A percentile compares a stretch with the other conserved stretches of the same genome.
Evolutionary conservation across 495 filamentous ascomycete genomes (phyloP).

Genomic region (Saxophila tyrrhenica): DNA sequence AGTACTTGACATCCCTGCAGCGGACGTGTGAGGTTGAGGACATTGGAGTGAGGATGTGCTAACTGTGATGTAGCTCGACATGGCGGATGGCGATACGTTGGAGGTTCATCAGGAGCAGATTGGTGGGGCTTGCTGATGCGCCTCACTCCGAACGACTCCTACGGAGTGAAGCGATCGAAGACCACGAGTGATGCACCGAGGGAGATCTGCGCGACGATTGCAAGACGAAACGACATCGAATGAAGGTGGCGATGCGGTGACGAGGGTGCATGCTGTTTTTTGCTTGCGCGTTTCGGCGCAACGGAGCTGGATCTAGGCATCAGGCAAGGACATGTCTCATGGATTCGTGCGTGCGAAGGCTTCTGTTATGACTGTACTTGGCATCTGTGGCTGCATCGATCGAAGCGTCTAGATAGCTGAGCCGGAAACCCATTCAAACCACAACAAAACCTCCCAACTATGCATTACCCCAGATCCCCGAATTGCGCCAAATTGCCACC

Average conservation of each 20-base stretch:
- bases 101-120: slow-evolving; percentile 99
- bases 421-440: too few species aligned
- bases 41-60: too few species aligned
- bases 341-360: too few species aligned
- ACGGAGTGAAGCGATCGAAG: too few species aligned
- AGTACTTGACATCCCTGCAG: slow-evolving; percentile 34
- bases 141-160: not conserved
- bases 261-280: not conserved
- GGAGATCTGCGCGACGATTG: not conserved
- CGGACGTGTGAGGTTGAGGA: slow-evolving; percentile 2
- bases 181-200: not conserved
- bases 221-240: not conserved
- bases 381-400: too few species aligned
- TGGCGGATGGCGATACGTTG: slow-evolving; percentile 91
- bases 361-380: too few species aligned
- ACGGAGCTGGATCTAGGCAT: not conserved
- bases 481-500: too few species aligned
- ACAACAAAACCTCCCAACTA: too few species aligned
- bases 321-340: too few species aligned
- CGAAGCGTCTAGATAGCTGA: too few species aligned
- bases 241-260: not conserved
- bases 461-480: too few species aligned
- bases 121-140: slow-evolving; percentile 37
- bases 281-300: not conserved
- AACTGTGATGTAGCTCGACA: slow-evolving; percentile 91